Conservation (phyloP, 2,329 filamentous ascomycete species). For the Phialophora chinensis region DNA sequence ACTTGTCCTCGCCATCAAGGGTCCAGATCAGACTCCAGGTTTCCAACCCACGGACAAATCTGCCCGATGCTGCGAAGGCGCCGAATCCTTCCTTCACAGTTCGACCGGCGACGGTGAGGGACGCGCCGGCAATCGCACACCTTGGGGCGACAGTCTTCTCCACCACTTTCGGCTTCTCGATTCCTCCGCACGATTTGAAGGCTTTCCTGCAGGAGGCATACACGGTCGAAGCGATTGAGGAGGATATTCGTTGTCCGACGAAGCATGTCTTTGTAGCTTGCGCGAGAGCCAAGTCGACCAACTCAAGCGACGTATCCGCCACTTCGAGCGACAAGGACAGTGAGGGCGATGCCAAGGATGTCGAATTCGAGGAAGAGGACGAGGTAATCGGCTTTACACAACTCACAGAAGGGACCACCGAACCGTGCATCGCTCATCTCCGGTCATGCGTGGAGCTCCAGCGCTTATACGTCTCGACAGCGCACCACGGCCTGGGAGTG, state of each 20-base stretch:
- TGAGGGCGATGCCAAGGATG: background rate
- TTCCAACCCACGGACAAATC: conserved; percentile 1
- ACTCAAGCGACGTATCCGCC: background rate
- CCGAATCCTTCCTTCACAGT: conserved; percentile 18
- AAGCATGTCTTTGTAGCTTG: conserved; percentile 34
- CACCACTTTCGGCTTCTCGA: conserved; percentile 35
- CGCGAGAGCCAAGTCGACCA: background rate
- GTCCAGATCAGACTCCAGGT: conserved; percentile 13
- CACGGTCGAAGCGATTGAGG: conserved; percentile 28
- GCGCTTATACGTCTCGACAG: conserved; percentile 32
- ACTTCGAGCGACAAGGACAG: background rate
- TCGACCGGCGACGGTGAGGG: conserved; percentile 25
- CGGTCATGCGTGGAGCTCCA: conserved; percentile 30
- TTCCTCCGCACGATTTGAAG: conserved; percentile 32
- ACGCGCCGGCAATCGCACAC: conserved; percentile 31
- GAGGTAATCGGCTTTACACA: conserved; percentile 34
- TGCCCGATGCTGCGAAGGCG: background rate
- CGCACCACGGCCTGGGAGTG: conserved; percentile 29
- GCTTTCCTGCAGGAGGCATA: conserved; percentile 33
- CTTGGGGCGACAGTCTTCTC: conserved; percentile 34
- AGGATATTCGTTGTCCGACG: conserved; percentile 21
- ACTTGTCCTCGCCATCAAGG: conserved; percentile 25
- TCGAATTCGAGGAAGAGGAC: background rate
- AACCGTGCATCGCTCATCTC: conserved; percentile 32
- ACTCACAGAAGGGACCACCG: conserved; percentile 33